Evolutionary conservation across 441 rosid species (phyloP).

Genomic region (Croton laevigatus): DNA sequence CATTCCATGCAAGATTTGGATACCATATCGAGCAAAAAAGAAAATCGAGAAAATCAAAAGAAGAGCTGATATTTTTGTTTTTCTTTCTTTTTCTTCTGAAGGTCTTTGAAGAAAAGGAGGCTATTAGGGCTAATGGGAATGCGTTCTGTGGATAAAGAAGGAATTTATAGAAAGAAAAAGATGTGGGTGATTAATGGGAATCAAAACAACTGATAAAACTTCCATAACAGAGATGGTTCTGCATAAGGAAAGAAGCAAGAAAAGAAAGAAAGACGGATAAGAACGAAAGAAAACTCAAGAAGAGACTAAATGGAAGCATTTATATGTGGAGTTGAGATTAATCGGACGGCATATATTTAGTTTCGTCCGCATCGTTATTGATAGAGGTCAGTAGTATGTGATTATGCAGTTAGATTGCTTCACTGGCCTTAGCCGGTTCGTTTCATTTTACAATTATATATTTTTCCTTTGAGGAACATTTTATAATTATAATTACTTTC

Average conservation of each 20-base stretch:
- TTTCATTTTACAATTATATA: too few relatives aligned
- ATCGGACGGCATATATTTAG: constrained; percentile 34
- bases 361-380: not conserved
- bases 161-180: constrained; percentile 6
- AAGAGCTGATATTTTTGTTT: not conserved
- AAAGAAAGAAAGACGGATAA: constrained; percentile 39
- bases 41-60: not conserved
- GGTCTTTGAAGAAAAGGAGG: not conserved
- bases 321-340: not conserved
- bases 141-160: not conserved
- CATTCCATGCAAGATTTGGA: constrained; percentile 55
- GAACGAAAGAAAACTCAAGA: constrained; percentile 46
- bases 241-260: constrained; percentile 24
- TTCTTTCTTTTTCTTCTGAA: not conserved
- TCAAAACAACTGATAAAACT: constrained; percentile 22
- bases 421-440: too few relatives aligned
- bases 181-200: constrained; percentile 7
- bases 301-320: not conserved
- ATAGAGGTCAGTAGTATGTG: not conserved
- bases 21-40: constrained; percentile 28
- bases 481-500: too few relatives aligned
- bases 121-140: not conserved
- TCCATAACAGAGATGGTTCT: constrained; percentile 25
- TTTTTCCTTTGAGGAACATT: too few relatives aligned
- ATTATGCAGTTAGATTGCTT: not conserved